Evolutionary conservation across 305 asterid species (phyloP).

Genomic region (Solanum aculeatissimum): DNA sequence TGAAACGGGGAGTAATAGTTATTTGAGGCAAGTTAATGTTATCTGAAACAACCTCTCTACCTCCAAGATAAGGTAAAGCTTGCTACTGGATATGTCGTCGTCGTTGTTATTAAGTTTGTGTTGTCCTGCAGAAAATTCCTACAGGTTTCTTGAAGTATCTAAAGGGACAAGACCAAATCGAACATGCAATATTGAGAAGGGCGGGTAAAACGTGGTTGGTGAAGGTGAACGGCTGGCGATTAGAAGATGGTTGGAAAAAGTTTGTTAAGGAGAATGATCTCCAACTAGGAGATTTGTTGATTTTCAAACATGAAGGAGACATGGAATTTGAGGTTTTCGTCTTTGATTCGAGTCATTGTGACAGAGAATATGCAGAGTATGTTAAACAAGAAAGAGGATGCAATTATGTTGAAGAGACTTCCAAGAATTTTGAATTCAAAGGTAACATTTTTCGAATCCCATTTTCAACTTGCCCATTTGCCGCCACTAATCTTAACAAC

Average conservation of each 20-base stretch:
- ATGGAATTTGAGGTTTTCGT: constrained; percentile 4
- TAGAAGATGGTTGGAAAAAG: constrained; percentile 1
- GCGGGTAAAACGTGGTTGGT: not conserved
- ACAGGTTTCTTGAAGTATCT: not conserved
- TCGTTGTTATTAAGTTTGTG: not conserved
- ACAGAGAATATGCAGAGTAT: not conserved
- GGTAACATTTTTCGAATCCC: not conserved
- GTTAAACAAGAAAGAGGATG: not conserved
- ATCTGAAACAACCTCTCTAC: not conserved
- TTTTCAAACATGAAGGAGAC: constrained; percentile 8
- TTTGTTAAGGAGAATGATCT: not conserved
- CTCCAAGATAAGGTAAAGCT: not conserved
- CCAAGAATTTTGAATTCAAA: not conserved
- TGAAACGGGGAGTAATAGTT: not conserved
- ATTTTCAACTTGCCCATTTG: too few species aligned
- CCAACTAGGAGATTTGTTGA: constrained; percentile 1
- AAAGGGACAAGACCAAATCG: not conserved
- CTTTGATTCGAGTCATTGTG: constrained; percentile 5
- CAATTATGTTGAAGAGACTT: not conserved
- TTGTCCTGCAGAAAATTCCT: not conserved
- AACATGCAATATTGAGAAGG: not conserved
- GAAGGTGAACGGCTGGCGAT: not conserved
- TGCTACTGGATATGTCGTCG: not conserved
- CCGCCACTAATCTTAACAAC: not conserved
- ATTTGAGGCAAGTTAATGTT: not conserved